Base-by-base conservation (phyloP, 495 filamentous ascomycete genomes). In the Xanthoparmelia taractica region DNA sequence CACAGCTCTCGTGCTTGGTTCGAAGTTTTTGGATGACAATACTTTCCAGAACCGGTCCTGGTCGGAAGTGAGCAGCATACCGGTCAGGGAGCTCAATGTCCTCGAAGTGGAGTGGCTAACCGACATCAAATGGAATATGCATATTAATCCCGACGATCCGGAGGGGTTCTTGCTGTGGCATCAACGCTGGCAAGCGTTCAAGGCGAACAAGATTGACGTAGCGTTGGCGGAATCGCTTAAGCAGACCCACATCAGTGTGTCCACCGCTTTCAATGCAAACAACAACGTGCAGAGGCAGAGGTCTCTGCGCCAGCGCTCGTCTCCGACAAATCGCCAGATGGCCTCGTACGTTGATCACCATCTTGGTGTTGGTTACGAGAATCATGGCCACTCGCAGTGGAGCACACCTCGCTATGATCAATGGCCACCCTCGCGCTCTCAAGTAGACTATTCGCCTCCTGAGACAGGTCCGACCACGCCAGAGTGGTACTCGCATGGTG, bases 41-140 rank as follows among this genome's bases (percentile, higher is more conserved):
- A 99, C 94, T 20, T 99, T 97, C 75, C 92, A 97, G 79, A 99
- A 97, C 77, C 90, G 92, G 60, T 97, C 95, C 10, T 99, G 94
- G 94, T 88, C 95, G 6, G 95, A 99, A 71, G 94, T 99, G 31
- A 97, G 92, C 76, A 90, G 88, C 62, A 96, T 99, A 65, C 75
- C 87, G 27, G 92, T 99, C 29, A 67, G 79, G 31, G 93, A 97
- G 68, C 79, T 99, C 69, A 97, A 97, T 77, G 80, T 80, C 64
- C 80, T 97, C 77, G 94, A 99, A 77, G 83, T 86, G 68, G 89
- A 96, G 70, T 99, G 94, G 94, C 80, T 99, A 33, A 79, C 80
- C 52, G 87, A 86, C 31, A 96, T 96, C 63, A 79, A 82, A 58
- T 97, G 89, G 88, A 83, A 86, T 64, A 84, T 99, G 70, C 94